These are phyloP conservation scores for Phytomonas sp. DNA, from an alignment of 208 protist species.

Conservation along the genomic window DNA sequence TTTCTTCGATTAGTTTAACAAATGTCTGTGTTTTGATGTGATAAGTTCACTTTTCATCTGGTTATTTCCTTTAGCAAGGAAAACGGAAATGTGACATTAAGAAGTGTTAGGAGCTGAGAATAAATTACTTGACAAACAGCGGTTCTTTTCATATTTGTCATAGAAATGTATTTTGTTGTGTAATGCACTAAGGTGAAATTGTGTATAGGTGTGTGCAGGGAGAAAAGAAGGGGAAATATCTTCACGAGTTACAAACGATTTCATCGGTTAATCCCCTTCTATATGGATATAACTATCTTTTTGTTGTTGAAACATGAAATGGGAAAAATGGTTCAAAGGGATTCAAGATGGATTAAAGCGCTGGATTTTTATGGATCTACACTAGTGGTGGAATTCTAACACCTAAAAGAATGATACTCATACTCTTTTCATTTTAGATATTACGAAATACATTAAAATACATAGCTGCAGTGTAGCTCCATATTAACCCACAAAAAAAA, in stretches of 20 bases:
- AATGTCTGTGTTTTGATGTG: background rate
- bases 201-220: slow-evolving; percentile 10
- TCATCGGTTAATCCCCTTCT: background rate
- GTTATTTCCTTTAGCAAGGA: background rate
- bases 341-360: background rate
- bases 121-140: background rate
- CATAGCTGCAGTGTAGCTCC: background rate
- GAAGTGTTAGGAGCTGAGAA: background rate
- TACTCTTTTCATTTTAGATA: background rate
- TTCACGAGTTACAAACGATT: background rate
- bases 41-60: background rate
- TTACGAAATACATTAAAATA: background rate
- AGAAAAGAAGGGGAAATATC: background rate
- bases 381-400: background rate
- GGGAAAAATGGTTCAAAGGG: background rate
- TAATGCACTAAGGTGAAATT: background rate
- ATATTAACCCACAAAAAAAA: background rate
- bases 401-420: background rate
- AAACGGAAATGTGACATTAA: background rate
- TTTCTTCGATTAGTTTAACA: background rate
- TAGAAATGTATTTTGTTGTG: background rate
- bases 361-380: slow-evolving; percentile 1
- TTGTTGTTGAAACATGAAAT: background rate
- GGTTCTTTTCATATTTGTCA: background rate
- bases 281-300: slow-evolving; percentile 8